Base-by-base conservation (phyloP, 2,329 filamentous ascomycete species). In the Orbilia ellipsospora region DNA sequence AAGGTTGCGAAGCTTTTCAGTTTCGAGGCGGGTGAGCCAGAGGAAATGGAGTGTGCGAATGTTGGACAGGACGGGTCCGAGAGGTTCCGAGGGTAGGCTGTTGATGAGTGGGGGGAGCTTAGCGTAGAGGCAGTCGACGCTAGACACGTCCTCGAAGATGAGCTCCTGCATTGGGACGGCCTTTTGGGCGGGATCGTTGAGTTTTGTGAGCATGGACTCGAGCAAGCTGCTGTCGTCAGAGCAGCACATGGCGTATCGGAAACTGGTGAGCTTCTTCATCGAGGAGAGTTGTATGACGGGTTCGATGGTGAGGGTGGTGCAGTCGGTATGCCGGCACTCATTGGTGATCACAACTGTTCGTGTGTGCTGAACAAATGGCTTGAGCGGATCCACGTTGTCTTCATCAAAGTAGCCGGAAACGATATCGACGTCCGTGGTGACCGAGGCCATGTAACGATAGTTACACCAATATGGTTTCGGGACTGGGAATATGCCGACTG, bases 161-260 rank as follows among this genome's bases (percentile, higher is more conserved):
- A 74, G 70, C 45, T 74, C 70, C 52, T 74, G 70, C 70, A 74
- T 74, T 2, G 70, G 55, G 7, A 74, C 23, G n/a, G 57, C 36
- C 50, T 68, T 74, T 16, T 54, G 50, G 15, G n/a, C 18, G 6
- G 70, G 50, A 50, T 74, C 70, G 36, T 74, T 74, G 23, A 74
- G 70, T 31, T 74, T 74, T 36, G 56, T 59, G 20, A 74, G 70
- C 70, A 74, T 74, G 42, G 62, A 67, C 16, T 68, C 70, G n/a
- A 74, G 63, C 57, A 74, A 28, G 45, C 70, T 68, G 31, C 65
- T 74, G 45, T 74, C 70, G 36, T 74, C 70, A 20, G 70, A 74
- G 51, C 70, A 74, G 62, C 70, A 74, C 70, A 74, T 74, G 42
- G 70, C 70, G 57, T 74, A 74, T 52, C 70, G 63, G 63, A 74